phyloP scores from a whole-genome alignment of 2,329 filamentous ascomycete genomes.

The Blastomyces emzantsi region DNA sequence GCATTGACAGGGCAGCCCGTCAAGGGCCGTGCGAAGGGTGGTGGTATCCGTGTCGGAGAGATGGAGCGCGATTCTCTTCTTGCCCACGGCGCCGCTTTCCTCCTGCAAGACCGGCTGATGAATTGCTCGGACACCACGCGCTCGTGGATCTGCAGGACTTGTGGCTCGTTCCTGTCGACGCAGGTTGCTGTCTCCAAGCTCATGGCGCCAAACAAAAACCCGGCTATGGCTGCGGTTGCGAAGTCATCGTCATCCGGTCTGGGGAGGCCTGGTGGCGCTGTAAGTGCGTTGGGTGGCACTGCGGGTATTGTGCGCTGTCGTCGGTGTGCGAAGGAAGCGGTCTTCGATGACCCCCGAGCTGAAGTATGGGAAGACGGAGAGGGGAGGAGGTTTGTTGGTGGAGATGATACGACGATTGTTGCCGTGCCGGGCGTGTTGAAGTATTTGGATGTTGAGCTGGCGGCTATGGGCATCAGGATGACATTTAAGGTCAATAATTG shows the following conservation, averaged over 20 bases:
- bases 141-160: constrained; percentile 80
- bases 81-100: constrained; percentile 88
- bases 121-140: constrained; percentile 94
- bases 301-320: constrained; percentile 65
- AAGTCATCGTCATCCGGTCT: constrained; percentile 11
- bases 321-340: constrained; percentile 60
- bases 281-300: constrained; percentile 53
- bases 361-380: constrained; percentile 81
- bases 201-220: constrained; percentile 16
- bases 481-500: constrained; percentile 68
- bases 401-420: constrained; percentile 82
- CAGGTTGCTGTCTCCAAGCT: constrained; percentile 44
- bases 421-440: constrained; percentile 88
- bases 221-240: constrained; percentile 18
- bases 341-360: constrained; percentile 58
- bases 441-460: constrained; percentile 89
- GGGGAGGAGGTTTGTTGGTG: constrained; percentile 74
- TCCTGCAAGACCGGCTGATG: constrained; percentile 89
- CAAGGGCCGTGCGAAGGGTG: constrained; percentile 91
- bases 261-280: constrained; percentile 37
- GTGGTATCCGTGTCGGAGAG: constrained; percentile 97
- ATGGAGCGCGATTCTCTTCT: constrained; percentile 97
- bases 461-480: constrained; percentile 92
- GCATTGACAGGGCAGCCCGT: constrained; percentile 89
- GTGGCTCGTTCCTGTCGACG: constrained; percentile 83